Percentiles rank a stretch among this genome's conserved stretches.
phyloP scores from a whole-genome alignment of 441 rosid species.

The Gossypium gossypioides region DNA sequence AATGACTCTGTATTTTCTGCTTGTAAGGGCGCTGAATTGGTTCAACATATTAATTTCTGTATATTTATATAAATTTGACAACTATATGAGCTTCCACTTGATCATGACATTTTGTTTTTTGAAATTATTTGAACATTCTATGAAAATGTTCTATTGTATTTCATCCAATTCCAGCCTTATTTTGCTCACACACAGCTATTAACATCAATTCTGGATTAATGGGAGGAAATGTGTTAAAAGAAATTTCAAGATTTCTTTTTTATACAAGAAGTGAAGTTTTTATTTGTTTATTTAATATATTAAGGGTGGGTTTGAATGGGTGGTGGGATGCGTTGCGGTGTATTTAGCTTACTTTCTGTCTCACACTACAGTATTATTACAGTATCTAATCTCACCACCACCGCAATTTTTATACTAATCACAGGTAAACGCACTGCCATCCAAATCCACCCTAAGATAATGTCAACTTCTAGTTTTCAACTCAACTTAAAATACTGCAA shows the following conservation, averaged over 20 bases:
- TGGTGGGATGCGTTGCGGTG: too few relatives aligned
- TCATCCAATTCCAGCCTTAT: neutral
- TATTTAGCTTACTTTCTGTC: too few relatives aligned
- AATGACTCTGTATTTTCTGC: too few relatives aligned
- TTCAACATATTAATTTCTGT: too few relatives aligned
- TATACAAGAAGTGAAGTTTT: neutral
- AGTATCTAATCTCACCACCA: too few relatives aligned
- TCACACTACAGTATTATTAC: too few relatives aligned
- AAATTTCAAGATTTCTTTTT: neutral
- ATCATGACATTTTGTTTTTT: neutral
- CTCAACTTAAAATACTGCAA: too few relatives aligned
- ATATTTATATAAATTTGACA: too few relatives aligned
- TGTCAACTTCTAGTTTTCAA: neutral
- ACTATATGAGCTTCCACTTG: neutral
- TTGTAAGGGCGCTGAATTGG: too few relatives aligned
- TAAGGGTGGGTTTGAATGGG: too few relatives aligned
- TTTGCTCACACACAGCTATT: neutral
- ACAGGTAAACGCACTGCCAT: too few relatives aligned
- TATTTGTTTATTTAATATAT: neutral
- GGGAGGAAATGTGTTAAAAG: neutral
- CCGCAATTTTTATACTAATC: too few relatives aligned
- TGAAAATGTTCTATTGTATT: neutral
- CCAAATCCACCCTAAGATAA: neutral
- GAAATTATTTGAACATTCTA: neutral
- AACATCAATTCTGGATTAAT: neutral